These are phyloP conservation scores for Pilasporangium apinafurcum DNA, from an alignment of 352 stramenopile species.

Conservation along the genomic window DNA sequence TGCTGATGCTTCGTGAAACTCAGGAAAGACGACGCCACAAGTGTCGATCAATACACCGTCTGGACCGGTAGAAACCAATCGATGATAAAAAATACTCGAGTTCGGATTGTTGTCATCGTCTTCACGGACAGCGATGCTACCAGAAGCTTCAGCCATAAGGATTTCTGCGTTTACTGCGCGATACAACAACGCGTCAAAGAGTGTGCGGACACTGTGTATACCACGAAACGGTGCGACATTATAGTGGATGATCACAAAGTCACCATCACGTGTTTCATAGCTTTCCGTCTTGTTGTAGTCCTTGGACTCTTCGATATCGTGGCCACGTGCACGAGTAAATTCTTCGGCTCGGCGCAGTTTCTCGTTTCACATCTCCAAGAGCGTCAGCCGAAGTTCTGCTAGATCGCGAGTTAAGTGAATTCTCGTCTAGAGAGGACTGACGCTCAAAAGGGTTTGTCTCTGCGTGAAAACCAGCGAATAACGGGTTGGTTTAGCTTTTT, in stretches of 20 bases:
- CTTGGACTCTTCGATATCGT: neutral
- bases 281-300: constrained; percentile 18
- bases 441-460: too few relatives aligned
- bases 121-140: constrained; percentile 69
- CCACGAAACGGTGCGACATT: constrained; percentile 42
- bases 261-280: constrained; percentile 33
- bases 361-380: neutral
- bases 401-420: constrained; percentile 8
- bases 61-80: neutral
- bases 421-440: constrained; percentile 24
- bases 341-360: neutral
- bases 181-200: constrained; percentile 42
- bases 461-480: too few relatives aligned
- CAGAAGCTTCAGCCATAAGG: constrained; percentile 53
- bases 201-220: constrained; percentile 23
- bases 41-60: constrained; percentile 1
- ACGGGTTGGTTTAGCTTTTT: too few relatives aligned
- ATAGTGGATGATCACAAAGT: constrained; percentile 42
- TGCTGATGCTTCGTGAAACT: constrained; percentile 8
- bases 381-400: neutral
- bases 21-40: neutral
- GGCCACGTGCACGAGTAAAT: neutral
- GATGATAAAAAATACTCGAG: neutral
- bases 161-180: constrained; percentile 61
- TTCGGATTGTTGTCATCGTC: constrained; percentile 32